A percentile compares a stretch with the other conserved stretches of the same genome.
These are phyloP conservation scores for Geotrichum histeridarum DNA, from an alignment of 1,139 yeast species.

Conservation along the genomic window DNA sequence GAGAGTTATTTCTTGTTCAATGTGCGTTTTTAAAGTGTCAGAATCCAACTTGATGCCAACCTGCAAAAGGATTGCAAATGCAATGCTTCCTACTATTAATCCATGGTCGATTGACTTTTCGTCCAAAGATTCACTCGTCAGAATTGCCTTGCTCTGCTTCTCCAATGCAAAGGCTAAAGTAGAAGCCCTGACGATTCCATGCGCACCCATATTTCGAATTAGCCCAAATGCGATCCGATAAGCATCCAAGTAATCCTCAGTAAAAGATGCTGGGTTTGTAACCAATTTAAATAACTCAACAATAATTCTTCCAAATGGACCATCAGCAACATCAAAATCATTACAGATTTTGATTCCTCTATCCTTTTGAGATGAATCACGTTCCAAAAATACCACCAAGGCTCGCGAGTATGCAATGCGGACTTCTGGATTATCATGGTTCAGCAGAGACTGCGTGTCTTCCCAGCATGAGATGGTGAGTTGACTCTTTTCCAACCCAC, in stretches of 20 bases:
- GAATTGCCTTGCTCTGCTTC: neutral
- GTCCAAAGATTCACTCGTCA: neutral
- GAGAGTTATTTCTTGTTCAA: neutral
- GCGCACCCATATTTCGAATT: constrained; percentile 5
- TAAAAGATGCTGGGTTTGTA: neutral
- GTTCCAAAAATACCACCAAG: constrained; percentile 26
- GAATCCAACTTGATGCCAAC: neutral
- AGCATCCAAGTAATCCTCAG: neutral
- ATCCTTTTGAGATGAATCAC: constrained; percentile 10
- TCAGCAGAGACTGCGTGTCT: constrained; percentile 33
- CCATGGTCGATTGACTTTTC: constrained; percentile 1
- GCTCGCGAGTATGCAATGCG: constrained; percentile 29
- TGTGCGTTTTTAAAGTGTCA: neutral
- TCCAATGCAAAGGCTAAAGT: constrained; percentile 11
- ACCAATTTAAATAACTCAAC: constrained; percentile 5
- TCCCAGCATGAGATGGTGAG: constrained; percentile 32
- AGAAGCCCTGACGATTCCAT: constrained; percentile 10
- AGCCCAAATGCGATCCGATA: neutral
- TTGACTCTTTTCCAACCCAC: constrained; percentile 5
- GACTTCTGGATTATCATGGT: constrained; percentile 27
- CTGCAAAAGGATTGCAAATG: neutral
- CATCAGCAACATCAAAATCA: constrained; percentile 2
- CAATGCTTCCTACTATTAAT: neutral
- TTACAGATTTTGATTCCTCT: neutral
- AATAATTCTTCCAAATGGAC: constrained; percentile 7